Conservation (phyloP, 345 rosid genomes). For the Euclidium syriacum region DNA sequence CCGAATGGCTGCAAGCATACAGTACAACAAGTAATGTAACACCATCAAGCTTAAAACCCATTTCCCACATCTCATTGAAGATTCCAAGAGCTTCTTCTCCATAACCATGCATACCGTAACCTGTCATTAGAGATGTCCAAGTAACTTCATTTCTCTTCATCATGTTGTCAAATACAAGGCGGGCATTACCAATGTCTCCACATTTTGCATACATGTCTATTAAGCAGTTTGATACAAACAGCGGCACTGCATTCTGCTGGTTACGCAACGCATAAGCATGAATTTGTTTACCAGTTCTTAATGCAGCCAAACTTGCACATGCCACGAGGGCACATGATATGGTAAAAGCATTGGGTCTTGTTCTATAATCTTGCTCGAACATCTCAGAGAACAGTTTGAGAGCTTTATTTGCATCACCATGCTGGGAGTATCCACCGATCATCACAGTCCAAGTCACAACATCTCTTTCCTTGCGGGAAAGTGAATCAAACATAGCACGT, state of each 20-base stretch:
- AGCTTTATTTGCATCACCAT: conserved; percentile 74
- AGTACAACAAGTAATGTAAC: conserved; percentile 69
- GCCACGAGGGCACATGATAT: conserved; percentile 76
- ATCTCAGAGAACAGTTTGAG: conserved; percentile 56
- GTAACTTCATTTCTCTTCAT: conserved; percentile 56
- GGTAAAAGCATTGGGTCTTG: conserved; percentile 76
- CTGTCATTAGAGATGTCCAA: conserved; percentile 78
- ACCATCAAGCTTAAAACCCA: conserved; percentile 54
- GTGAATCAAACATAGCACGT: conserved; percentile 49
- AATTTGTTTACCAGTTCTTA: conserved; percentile 64
- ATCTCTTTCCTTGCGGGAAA: conserved; percentile 40
- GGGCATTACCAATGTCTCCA: conserved; percentile 53
- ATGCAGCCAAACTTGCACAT: conserved; percentile 65
- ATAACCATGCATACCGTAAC: conserved; percentile 81
- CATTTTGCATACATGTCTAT: conserved; percentile 84
- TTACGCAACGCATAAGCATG: conserved; percentile 64
- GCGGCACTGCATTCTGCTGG: conserved; percentile 30
- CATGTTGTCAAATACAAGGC: conserved; percentile 60
- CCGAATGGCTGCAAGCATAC: conserved; percentile 89
- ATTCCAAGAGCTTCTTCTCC: conserved; percentile 61
- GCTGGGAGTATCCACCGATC: conserved; percentile 86
- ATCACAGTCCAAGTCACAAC: conserved; percentile 84
- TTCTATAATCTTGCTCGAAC: conserved; percentile 36
- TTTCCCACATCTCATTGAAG: conserved; percentile 54
- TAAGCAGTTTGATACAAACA: conserved; percentile 63